phyloP scores from a whole-genome alignment of 805 yeast genomes.

The Ogataea nitratoaversa region DNA sequence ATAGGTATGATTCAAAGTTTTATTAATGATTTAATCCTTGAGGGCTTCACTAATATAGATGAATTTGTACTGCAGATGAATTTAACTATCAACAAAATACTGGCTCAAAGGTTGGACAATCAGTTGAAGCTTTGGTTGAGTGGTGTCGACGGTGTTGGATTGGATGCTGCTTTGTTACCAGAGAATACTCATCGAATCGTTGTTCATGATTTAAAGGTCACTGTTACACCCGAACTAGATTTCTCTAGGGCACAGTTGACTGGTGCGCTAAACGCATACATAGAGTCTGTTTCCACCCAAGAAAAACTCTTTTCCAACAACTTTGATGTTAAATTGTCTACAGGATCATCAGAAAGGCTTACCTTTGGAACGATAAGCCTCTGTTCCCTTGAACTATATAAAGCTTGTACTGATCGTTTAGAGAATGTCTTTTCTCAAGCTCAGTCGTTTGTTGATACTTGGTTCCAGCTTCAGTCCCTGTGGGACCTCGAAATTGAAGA shows the following conservation, averaged over 20 bases:
- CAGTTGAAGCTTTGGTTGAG: constrained; percentile 12
- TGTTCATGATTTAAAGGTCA: constrained; percentile 35
- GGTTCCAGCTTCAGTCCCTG: constrained; percentile 54
- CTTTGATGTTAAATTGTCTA: constrained; percentile 16
- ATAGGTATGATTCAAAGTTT: constrained; percentile 32
- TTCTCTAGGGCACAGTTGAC: constrained; percentile 31
- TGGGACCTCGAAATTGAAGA: constrained; percentile 52
- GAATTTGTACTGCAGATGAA: constrained; percentile 34
- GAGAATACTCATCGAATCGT: constrained; percentile 36
- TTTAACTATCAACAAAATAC: constrained; percentile 21
- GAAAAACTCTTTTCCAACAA: constrained; percentile 17
- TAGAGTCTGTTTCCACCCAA: constrained; percentile 25
- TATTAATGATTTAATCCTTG: constrained; percentile 33
- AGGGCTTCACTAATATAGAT: constrained; percentile 33
- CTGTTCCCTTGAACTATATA: constrained; percentile 12
- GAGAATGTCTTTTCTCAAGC: constrained; percentile 32
- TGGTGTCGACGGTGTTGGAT: constrained; percentile 6
- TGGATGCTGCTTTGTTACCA: constrained; percentile 33
- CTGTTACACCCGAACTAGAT: constrained; percentile 38
- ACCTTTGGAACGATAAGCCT: constrained; percentile 3
- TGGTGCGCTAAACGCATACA: constrained; percentile 20
- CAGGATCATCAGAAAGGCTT: too few species aligned
- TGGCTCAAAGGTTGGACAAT: constrained; percentile 27
- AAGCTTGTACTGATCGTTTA: constrained; percentile 24
- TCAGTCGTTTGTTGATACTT: constrained; percentile 37